Base-by-base conservation (phyloP, 2,329 filamentous ascomycete genomes). In the Aspergillus alliaceus region DNA sequence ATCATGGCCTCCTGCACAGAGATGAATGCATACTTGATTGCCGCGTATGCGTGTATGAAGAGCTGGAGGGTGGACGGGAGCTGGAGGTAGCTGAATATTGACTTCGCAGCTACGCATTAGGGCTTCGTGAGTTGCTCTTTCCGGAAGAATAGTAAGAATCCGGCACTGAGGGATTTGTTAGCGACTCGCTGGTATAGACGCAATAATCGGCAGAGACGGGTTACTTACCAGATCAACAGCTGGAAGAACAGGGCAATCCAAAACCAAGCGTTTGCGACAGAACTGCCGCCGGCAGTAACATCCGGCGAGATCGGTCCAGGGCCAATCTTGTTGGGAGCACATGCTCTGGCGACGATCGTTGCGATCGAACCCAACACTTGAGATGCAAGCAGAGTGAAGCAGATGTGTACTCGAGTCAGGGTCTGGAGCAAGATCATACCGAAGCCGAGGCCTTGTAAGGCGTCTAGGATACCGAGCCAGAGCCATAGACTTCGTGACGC, bases 391-490 rank as follows among this genome's bases (percentile, higher is more conserved):
- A 89, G 74, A 0, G 85, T 84, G 62, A 85, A 86, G 53, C 83
- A 79, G 56, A 88, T 85, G 66, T 89, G 86, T 69, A 87, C 80
- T 20, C 86, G 77, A 1, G 86, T 88, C 62, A 87, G 72, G 0
- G 86, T 88, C 67, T 87, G 84, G 40, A 89, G 72, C 4, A 89
- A 75, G 51, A 89, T 84, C 85, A 88, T 89, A 53, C 86, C 86
- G 54, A 89, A 82, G 2, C 86, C 86, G 2, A 88, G 82, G 37
- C 85, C 85, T 68, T 89, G 86, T 6, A 89, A 73, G 9, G 84
- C 80, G 63, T 89, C 86, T 9, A 89, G 76, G 4, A 88, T 79
- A 39, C 86, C 86, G 0, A 89, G 80, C 86, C 86, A 89, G 11
- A 89, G 77, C 86, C 86, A 89, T 4, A 88, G 72, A 54, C 77